A percentile compares a stretch with the other conserved stretches of the same genome.
phyloP scores from a whole-genome alignment of 1,284 basidiomycete species.

The Ustilago crameri region DNA sequence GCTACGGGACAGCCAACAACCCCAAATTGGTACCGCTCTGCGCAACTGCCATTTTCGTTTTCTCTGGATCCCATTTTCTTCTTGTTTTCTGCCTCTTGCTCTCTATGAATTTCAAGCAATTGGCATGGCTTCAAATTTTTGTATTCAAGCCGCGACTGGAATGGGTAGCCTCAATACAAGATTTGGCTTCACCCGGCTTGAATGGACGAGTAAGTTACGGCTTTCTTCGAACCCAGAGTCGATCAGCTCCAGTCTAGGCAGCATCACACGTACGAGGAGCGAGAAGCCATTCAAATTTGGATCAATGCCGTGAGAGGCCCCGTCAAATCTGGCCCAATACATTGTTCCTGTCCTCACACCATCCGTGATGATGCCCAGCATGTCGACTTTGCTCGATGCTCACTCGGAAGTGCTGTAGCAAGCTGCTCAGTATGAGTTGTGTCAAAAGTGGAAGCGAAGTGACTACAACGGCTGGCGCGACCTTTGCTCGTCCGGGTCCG shows the following conservation, averaged over 20 bases:
- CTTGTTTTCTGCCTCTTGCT: conserved; percentile 5
- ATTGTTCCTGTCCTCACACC: too few relatives aligned
- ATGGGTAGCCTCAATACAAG: neutral
- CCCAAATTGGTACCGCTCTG: neutral
- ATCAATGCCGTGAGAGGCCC: too few relatives aligned
- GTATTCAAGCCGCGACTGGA: neutral
- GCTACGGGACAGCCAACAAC: neutral
- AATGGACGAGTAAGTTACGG: neutral
- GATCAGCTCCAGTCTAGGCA: too few relatives aligned
- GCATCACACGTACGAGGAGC: too few relatives aligned
- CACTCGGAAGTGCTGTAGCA: too few relatives aligned
- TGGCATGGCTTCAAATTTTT: neutral
- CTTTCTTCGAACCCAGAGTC: neutral
- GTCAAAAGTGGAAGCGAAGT: too few relatives aligned
- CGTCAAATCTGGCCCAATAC: too few relatives aligned
- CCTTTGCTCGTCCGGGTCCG: conserved; percentile 25
- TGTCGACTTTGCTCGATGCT: too few relatives aligned
- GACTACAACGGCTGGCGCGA: conserved; percentile 7
- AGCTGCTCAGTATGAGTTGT: too few relatives aligned
- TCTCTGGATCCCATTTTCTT: neutral
- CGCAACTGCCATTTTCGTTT: neutral
- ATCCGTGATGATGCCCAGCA: too few relatives aligned
- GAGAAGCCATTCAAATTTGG: too few relatives aligned
- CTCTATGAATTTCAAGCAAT: neutral
- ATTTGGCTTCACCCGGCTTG: neutral